phyloP scores from a whole-genome alignment of 78 protist species.

The Dictyostelium brefeldianum region DNA sequence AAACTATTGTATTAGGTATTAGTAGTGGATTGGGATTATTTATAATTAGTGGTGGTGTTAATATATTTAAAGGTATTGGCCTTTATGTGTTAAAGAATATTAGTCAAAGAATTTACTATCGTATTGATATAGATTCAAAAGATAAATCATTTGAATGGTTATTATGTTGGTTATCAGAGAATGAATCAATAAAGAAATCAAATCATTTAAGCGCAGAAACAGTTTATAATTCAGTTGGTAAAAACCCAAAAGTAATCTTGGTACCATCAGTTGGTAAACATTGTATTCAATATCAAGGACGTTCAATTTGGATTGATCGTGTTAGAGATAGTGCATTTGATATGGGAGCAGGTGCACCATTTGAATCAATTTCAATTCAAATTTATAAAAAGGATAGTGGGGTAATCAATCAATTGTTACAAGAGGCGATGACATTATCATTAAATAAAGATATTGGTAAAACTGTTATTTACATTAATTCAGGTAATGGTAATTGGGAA shows the following conservation, averaged over 20 bases:
- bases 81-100: neutral
- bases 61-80: neutral
- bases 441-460: slow-evolving; percentile 61
- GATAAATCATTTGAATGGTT: slow-evolving; percentile 73
- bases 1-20: slow-evolving; percentile 19
- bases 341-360: slow-evolving; percentile 56
- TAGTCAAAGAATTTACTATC: slow-evolving; percentile 9
- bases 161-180: slow-evolving; percentile 51
- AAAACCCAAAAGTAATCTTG: slow-evolving; percentile 38
- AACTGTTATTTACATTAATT: slow-evolving; percentile 51
- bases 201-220: slow-evolving; percentile 65
- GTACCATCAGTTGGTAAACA: slow-evolving; percentile 54
- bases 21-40: slow-evolving; percentile 27
- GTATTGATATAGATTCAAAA: slow-evolving; percentile 45
- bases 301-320: slow-evolving; percentile 13
- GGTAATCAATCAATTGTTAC: slow-evolving; percentile 5
- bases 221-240: slow-evolving; percentile 14
- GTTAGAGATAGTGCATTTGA: slow-evolving; percentile 44
- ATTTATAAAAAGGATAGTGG: neutral
- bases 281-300: slow-evolving; percentile 8
- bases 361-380: slow-evolving; percentile 17
- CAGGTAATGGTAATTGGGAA: slow-evolving; percentile 31
- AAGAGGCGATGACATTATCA: slow-evolving; percentile 63
- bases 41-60: slow-evolving; percentile 5
- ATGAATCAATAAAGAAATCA: slow-evolving; percentile 15